A percentile compares a stretch with the other conserved stretches of the same genome.
Conservation (phyloP, 495 filamentous ascomycete species). For the Penicilliopsis zonata region DNA sequence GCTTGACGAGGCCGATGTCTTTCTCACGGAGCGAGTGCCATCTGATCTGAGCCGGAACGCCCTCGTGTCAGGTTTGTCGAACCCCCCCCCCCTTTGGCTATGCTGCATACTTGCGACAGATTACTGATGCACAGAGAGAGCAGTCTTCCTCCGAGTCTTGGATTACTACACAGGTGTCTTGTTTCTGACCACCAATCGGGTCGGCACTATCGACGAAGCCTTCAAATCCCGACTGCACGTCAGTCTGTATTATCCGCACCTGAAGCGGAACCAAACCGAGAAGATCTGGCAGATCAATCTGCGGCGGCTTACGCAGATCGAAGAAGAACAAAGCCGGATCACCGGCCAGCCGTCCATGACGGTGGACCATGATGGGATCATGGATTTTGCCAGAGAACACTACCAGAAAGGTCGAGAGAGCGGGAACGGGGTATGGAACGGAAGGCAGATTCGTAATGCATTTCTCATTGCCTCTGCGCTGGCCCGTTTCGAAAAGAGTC, state of each 20-base stretch:
- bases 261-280: not conserved
- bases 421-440: constrained; percentile 26
- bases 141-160: constrained; percentile 38
- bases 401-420: not conserved
- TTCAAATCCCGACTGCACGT: constrained; percentile 40
- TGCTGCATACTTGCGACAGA: no score
- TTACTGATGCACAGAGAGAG: no score
- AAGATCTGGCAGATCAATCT: constrained; percentile 7
- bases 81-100: no score
- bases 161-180: constrained; percentile 38
- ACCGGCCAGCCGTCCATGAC: not conserved
- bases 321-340: no score
- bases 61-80: constrained; percentile 34
- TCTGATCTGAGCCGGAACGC: constrained; percentile 35
- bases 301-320: not conserved
- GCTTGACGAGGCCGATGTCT: constrained; percentile 47
- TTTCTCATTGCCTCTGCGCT: constrained; percentile 29
- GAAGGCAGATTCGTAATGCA: constrained; percentile 33
- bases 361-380: constrained; percentile 1
- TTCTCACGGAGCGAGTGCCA: constrained; percentile 31
- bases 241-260: not conserved
- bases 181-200: constrained; percentile 17
- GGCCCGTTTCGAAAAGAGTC: constrained; percentile 19
- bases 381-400: constrained; percentile 3
- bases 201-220: constrained; percentile 22